A percentile compares a stretch with the other conserved stretches of the same genome.
phyloP scores from a whole-genome alignment of 805 yeast species.

The Isabelozyma gotoi region DNA sequence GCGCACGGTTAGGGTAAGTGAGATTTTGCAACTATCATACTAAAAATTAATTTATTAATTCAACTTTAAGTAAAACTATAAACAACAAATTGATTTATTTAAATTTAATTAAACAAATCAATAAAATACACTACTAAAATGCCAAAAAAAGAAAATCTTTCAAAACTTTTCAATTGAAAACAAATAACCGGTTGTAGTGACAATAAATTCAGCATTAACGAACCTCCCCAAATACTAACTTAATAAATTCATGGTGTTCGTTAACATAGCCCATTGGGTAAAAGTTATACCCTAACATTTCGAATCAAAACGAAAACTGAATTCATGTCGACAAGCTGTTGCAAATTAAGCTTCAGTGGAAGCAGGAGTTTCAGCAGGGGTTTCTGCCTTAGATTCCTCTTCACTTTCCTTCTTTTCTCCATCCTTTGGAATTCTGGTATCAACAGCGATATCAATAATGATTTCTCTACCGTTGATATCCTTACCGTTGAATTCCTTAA shows the following conservation, averaged over 20 bases:
- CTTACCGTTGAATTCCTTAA: slow-evolving; percentile 66
- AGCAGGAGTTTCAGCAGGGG: neutral
- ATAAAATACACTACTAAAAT: neutral
- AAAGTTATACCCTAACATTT: neutral
- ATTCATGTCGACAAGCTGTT: neutral
- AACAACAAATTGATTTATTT: neutral
- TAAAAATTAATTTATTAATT: no score
- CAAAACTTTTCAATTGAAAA: neutral
- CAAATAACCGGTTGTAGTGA: neutral
- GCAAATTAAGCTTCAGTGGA: neutral
- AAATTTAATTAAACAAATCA: neutral
- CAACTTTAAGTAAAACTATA: neutral
- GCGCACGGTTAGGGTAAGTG: neutral
- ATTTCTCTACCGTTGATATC: slow-evolving; percentile 65
- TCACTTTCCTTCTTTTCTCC: slow-evolving; percentile 26
- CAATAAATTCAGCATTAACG: neutral
- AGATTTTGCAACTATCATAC: neutral
- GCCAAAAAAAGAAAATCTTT: neutral
- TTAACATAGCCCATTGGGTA: neutral
- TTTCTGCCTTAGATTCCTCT: slow-evolving; percentile 7
- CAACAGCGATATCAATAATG: slow-evolving; percentile 72
- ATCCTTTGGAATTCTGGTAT: slow-evolving; percentile 38
- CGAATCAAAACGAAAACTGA: no score
- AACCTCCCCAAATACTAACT: neutral
- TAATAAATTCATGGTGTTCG: neutral